Evolutionary conservation across 148 eudicot genomes (phyloP).

Genomic region (Fagopyrum homotropicum): DNA sequence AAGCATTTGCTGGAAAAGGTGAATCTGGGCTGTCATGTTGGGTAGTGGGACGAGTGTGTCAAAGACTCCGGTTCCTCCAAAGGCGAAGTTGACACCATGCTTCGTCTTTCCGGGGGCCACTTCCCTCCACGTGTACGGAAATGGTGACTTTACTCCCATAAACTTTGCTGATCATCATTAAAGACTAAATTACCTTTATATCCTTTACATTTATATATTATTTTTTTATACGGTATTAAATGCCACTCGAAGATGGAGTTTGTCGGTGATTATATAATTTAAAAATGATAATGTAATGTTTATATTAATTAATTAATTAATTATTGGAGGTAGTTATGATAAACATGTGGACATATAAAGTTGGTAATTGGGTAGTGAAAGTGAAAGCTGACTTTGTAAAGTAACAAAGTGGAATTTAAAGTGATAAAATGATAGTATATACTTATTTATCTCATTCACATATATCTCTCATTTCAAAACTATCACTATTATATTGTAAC

Average conservation of each 20-base stretch:
- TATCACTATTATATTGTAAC: too few species aligned
- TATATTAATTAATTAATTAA: not conserved
- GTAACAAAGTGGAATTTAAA: not conserved
- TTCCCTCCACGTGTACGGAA: constrained; percentile 23
- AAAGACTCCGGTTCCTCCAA: constrained; percentile 37
- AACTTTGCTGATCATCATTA: constrained; percentile 18
- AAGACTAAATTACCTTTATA: not conserved
- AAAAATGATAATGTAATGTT: too few species aligned
- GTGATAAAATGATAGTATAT: constrained; percentile 1
- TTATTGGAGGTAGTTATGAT: not conserved
- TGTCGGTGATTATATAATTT: too few species aligned
- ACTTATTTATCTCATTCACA: too few species aligned
- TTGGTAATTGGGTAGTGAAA: not conserved
- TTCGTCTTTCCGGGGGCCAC: not conserved
- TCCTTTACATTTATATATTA: too few species aligned
- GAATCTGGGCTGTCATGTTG: constrained; percentile 33
- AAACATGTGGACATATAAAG: not conserved
- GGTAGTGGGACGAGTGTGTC: constrained; percentile 19
- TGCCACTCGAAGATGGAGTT: too few species aligned
- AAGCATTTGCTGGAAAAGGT: constrained; percentile 1
- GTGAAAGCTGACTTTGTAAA: not conserved
- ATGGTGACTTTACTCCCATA: constrained; percentile 20
- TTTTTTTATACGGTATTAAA: too few species aligned
- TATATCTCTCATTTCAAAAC: too few species aligned
- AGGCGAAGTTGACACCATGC: constrained; percentile 27